phyloP scores from a whole-genome alignment of 2,329 filamentous ascomycete genomes.

The Microsporum audouinii region DNA sequence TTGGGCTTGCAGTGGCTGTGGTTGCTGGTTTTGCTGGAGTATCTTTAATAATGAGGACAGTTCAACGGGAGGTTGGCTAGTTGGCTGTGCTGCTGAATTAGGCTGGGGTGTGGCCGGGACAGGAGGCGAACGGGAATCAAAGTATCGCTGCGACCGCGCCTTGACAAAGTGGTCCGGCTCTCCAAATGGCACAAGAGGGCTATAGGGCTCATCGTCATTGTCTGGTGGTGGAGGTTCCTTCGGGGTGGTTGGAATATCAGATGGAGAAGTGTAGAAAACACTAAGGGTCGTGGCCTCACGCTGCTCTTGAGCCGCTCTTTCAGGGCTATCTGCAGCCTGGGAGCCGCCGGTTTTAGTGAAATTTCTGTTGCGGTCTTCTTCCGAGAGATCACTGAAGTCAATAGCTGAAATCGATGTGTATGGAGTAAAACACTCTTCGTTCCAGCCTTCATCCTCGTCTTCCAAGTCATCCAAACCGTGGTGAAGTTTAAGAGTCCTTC shows the following conservation, averaged over 20 bases:
- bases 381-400: conserved; percentile 28
- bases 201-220: conserved; percentile 26
- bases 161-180: conserved; percentile 32
- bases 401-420: conserved; percentile 29
- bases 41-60: conserved; percentile 33
- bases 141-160: conserved; percentile 34
- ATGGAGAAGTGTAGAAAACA: conserved; percentile 36
- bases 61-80: conserved; percentile 23
- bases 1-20: conserved; percentile 23
- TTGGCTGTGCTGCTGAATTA: conserved; percentile 14
- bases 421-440: conserved; percentile 24
- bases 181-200: conserved; percentile 31
- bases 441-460: conserved; percentile 42
- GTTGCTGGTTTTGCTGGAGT: conserved; percentile 26
- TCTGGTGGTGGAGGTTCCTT: conserved; percentile 34
- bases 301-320: conserved; percentile 36
- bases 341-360: conserved; percentile 35
- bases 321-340: conserved; percentile 29
- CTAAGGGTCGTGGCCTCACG: conserved; percentile 39
- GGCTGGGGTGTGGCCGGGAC: conserved; percentile 15
- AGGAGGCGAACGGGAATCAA: conserved; percentile 26
- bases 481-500: conserved; percentile 40
- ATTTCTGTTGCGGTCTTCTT: conserved; percentile 27
- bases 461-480: conserved; percentile 47
- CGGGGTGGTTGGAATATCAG: conserved; percentile 37